phyloP scores from a whole-genome alignment of 306 rosid species.

The Rubus idaeus region DNA sequence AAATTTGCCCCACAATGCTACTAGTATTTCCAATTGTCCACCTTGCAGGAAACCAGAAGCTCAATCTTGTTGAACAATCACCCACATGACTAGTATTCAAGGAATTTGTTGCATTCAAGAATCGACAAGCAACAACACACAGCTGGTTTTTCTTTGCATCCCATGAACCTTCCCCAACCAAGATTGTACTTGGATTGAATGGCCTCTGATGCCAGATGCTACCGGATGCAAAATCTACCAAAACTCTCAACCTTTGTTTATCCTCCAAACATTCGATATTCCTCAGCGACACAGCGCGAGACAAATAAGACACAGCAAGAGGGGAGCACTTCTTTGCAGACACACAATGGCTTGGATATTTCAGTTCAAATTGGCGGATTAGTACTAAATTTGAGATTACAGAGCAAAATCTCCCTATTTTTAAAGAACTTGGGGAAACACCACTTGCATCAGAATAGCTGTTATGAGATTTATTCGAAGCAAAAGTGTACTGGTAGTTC shows the following conservation, averaged over 20 bases:
- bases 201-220: constrained; percentile 2
- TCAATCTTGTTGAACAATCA: constrained; percentile 51
- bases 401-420: constrained; percentile 24
- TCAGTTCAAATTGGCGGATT: constrained; percentile 23
- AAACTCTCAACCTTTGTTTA: constrained; percentile 24
- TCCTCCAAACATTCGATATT: constrained; percentile 27
- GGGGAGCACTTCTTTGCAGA: constrained; percentile 48
- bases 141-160: constrained; percentile 37
- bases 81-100: constrained; percentile 34
- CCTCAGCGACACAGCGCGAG: constrained; percentile 33
- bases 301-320: constrained; percentile 20
- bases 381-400: constrained; percentile 1
- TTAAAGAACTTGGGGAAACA: constrained; percentile 9
- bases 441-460: constrained; percentile 12
- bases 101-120: constrained; percentile 23
- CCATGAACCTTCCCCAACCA: constrained; percentile 69
- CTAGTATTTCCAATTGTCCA: constrained; percentile 47
- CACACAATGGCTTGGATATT: constrained; percentile 38
- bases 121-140: constrained; percentile 39
- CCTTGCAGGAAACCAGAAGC: constrained; percentile 34
- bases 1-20: constrained; percentile 46
- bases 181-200: constrained; percentile 33
- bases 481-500: constrained; percentile 34
- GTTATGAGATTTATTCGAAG: constrained; percentile 21
- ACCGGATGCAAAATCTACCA: constrained; percentile 21